Evolutionary conservation across 208 protist species (phyloP).

Genomic region (Spongospora subterranea): DNA sequence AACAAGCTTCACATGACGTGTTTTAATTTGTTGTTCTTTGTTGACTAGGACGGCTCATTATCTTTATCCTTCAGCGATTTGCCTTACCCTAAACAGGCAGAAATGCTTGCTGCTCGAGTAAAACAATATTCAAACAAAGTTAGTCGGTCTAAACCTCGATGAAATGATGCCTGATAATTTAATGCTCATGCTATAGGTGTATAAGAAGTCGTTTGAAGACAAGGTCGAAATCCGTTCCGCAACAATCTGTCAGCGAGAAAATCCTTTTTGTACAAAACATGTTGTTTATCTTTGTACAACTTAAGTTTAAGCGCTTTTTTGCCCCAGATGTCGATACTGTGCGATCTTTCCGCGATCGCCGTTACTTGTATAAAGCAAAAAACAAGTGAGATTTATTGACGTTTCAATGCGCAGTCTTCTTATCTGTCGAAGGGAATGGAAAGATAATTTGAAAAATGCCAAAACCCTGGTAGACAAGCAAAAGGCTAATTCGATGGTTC

Average conservation of each 20-base stretch:
- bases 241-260: constrained; percentile 99
- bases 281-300: background rate
- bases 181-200: constrained; percentile 77
- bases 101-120: constrained; percentile 90
- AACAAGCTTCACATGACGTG: background rate
- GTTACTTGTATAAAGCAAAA: constrained; percentile 98
- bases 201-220: constrained; percentile 94
- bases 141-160: background rate
- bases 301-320: background rate
- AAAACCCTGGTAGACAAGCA: background rate
- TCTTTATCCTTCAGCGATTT: background rate
- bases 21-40: background rate
- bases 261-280: constrained; percentile 96
- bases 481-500: constrained; percentile 84
- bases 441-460: constrained; percentile 80
- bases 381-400: constrained; percentile 80
- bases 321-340: constrained; percentile 89
- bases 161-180: constrained; percentile 5
- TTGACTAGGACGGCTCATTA: background rate
- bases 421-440: constrained; percentile 77
- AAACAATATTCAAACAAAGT: constrained; percentile 86
- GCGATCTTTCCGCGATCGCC: constrained; percentile 95
- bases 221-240: constrained; percentile 72
- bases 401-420: background rate
- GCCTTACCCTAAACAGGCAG: constrained; percentile 71